Evolutionary conservation across 352 stramenopile genomes (phyloP).

Genomic region (Phytophthora ohioensis): DNA sequence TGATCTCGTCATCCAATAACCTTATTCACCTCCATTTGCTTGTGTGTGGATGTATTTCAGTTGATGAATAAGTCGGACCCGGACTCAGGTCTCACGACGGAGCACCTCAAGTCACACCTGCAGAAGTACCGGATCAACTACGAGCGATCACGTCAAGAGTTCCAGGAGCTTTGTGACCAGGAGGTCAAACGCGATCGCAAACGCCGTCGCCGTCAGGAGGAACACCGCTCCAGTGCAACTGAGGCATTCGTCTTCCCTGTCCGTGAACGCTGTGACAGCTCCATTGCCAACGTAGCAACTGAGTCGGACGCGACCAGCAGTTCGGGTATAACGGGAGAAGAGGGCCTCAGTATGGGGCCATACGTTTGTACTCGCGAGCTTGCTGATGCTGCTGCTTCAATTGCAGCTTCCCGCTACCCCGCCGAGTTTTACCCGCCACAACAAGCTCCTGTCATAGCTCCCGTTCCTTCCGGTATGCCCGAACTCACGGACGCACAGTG

Average conservation of each 20-base stretch:
- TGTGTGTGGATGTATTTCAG: conserved; percentile 26
- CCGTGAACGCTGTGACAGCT: conserved; percentile 1
- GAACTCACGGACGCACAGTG: conserved; percentile 70
- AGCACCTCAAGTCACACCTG: conserved; percentile 87
- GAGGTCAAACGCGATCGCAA: conserved; percentile 59
- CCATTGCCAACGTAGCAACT: conserved; percentile 23
- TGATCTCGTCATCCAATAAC: background rate
- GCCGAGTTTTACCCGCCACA: background rate
- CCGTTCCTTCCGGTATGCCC: conserved; percentile 15
- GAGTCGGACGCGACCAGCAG: conserved; percentile 14
- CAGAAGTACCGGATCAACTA: conserved; percentile 90
- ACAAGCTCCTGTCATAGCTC: background rate
- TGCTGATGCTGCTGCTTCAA: conserved; percentile 9
- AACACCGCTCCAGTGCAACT: conserved; percentile 1
- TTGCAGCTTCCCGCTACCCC: conserved; percentile 27
- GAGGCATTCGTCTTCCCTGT: conserved; percentile 65
- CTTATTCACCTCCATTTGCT: conserved; percentile 1
- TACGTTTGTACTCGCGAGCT: conserved; percentile 3
- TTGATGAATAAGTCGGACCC: conserved; percentile 65
- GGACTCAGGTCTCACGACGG: conserved; percentile 68
- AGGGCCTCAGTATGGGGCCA: background rate
- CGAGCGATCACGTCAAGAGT: conserved; percentile 74
- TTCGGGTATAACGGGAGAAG: conserved; percentile 1
- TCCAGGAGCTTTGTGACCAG: conserved; percentile 78
- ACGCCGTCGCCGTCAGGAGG: conserved; percentile 39